Conservation (phyloP, 2,329 filamentous ascomycete species). For the Hypoxylon sp. region DNA sequence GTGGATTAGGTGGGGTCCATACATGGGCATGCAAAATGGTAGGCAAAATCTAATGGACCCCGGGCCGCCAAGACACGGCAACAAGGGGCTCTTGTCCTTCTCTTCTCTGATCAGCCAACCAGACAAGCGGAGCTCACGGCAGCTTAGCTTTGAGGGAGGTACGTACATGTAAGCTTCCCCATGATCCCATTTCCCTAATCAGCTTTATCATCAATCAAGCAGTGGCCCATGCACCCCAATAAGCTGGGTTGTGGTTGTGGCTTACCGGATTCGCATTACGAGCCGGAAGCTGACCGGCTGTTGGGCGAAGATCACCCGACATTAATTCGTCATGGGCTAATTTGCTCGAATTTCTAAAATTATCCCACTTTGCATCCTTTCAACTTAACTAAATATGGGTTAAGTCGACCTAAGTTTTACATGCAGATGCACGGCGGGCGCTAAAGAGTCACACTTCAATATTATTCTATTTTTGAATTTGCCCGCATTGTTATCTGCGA, state of each 20-base stretch:
- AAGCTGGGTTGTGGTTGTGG: conserved; percentile 31
- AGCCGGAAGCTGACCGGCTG: conserved; percentile 39
- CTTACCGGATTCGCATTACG: conserved; percentile 37
- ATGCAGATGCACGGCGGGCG: conserved; percentile 46
- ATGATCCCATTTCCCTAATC: conserved; percentile 29
- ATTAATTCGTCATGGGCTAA: conserved; percentile 41
- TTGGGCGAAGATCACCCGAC: conserved; percentile 37
- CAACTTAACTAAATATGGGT: conserved; percentile 44
- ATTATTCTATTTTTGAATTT: conserved; percentile 53
- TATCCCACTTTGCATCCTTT: conserved; percentile 39
- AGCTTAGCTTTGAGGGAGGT: conserved; percentile 20
- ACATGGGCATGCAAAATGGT: not conserved
- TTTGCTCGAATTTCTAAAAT: conserved; percentile 43
- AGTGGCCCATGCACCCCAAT: conserved; percentile 40
- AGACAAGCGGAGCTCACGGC: conserved; percentile 19
- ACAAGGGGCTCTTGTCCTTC: conserved; percentile 35
- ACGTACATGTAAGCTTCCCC: conserved; percentile 34
- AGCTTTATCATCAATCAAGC: conserved; percentile 36
- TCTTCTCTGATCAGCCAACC: conserved; percentile 39
- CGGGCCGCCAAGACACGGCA: conserved; percentile 45
- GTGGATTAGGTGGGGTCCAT: conserved; percentile 30
- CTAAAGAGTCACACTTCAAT: conserved; percentile 44
- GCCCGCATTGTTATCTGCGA: conserved; percentile 35
- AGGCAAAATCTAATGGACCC: conserved; percentile 48
- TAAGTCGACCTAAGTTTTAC: conserved; percentile 40